A percentile compares a stretch with the other conserved stretches of the same genome.
These are phyloP conservation scores for Sporothrix phasma DNA, from an alignment of 2,329 filamentous ascomycete genomes.

Conservation along the genomic window DNA sequence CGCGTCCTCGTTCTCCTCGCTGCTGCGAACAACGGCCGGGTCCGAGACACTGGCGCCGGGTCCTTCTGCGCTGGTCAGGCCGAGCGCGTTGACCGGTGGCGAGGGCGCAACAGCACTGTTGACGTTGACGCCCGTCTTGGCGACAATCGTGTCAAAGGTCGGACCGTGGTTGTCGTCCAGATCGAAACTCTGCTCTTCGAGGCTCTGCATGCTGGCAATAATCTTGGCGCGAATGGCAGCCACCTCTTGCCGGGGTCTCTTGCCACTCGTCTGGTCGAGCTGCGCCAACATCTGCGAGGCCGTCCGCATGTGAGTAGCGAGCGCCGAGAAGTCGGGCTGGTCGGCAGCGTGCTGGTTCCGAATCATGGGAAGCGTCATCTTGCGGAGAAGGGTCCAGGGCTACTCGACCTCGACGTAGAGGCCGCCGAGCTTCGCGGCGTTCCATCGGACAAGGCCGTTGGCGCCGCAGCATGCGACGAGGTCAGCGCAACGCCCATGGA, in stretches of 20 bases:
- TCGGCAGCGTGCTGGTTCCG: constrained; percentile 46
- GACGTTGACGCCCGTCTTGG: constrained; percentile 49
- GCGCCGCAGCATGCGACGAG: constrained; percentile 50
- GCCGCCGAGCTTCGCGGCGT: constrained; percentile 59
- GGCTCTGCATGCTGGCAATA: constrained; percentile 79
- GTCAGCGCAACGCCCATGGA: constrained; percentile 46
- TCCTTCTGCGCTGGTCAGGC: neutral
- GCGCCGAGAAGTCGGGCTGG: constrained; percentile 69
- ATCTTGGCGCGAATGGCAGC: constrained; percentile 78
- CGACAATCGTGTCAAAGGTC: constrained; percentile 75
- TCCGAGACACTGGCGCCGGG: neutral
- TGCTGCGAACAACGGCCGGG: neutral
- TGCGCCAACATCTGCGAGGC: constrained; percentile 82
- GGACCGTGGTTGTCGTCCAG: constrained; percentile 60
- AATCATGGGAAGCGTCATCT: constrained; percentile 49
- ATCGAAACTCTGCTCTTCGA: constrained; percentile 79
- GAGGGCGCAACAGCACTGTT: constrained; percentile 28
- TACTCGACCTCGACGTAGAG: constrained; percentile 57
- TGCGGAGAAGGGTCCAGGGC: constrained; percentile 46
- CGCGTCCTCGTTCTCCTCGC: neutral
- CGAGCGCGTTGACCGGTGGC: neutral
- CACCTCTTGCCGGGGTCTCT: constrained; percentile 69
- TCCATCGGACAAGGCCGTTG: constrained; percentile 54
- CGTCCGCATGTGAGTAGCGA: constrained; percentile 80
- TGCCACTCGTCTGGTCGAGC: constrained; percentile 68